Base-by-base conservation (phyloP, 805 yeast species). In the Trichomonascus vanleenenianus region DNA sequence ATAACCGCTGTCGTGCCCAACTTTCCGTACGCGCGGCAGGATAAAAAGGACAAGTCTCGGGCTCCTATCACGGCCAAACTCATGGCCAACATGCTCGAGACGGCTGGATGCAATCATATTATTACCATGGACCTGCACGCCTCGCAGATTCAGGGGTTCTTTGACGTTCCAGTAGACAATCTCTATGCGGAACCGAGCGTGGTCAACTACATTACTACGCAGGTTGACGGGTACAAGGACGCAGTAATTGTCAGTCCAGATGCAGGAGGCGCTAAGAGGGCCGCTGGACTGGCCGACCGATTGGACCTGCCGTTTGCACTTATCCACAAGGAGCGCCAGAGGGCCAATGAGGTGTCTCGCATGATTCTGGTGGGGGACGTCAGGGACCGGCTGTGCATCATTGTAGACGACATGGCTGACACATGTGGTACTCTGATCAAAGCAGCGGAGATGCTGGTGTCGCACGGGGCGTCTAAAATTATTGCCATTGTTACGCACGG, bases 261-360 rank as follows among this genome's bases (percentile, higher is more conserved):
- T 68, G 98, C 98, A 2, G 98, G 98, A 56, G 98, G 98, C 49
- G 97, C 97, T 45, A 91, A 91, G 66, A 77, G 98, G 54, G 98
- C 89, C 22, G 97, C 97, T 2, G 81, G 89, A 3, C 70, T 91
- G 43, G 97, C 97, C 11, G 97, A 91, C 59, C 79, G 84, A 57
- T 72, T 93, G 53, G 97, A 93, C 58, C 75, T 91, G 56, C 87
- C 84, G 62, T 91, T 91, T 67, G 97, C 98, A 0, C 77, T 91
- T 62, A 93, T 91, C 57, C 98, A 91, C 69, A 91, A 91, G 64
- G 98, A 91, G 70, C 79, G 98, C 61, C 91, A 86, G 41, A 79
- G 83, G 59, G 97, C 97, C 41, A 91, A 91, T 61, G 97, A 91
- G 67, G 95, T 91, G 9, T 81, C 93, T 14, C 74, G 85, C 56